Evolutionary conservation across 768 basidiomycete species (phyloP), one percentile per base, ranked within the genome.

Genomic region (Suillus hirtellus): DNA sequence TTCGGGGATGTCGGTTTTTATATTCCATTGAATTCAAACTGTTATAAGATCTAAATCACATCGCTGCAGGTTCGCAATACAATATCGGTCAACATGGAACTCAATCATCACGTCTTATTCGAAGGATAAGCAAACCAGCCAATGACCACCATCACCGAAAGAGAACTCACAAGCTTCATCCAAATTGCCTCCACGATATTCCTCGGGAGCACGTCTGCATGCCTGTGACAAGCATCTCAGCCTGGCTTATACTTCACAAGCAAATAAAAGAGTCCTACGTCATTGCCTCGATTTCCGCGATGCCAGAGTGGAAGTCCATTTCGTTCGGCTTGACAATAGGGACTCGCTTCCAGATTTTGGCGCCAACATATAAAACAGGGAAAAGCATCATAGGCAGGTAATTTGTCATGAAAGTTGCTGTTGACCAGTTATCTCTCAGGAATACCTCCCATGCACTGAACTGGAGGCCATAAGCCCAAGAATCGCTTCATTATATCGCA

Each of bases 391-490:
- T 65, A 12, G 80, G 78, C 37, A 80, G 46, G 62, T 82, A 82
- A 69, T 77, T 72, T 4, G 80, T 81, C 27, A 82, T 73, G 65
- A 82, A 82, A 0, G 72, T 75, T 35, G 72, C 75, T 10, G 73
- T 67, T 50, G 66, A 68, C 81, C 80, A 82, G 59, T 71, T 67
- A 4, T 71, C 76, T n/a, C 66, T 70, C 27, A 81, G 66, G 69
- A 81, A 81, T n/a, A 81, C 79, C 27, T 67, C 61, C 75, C 76
- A 82, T 0, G 75, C 79, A 63, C 76, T 77, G 61, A 81, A 78
- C 76, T 79, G 59, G 71, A 1, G 7, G 17, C 14, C n/a, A 24
- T 42, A 34, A 47, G 27, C 3, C 19, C 35, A 17, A 9, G n/a
- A 34, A 49, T 42, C 37, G 4, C 7, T 46, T 64, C 61, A 47